Base-by-base conservation (phyloP, 805 yeast genomes). In the Candida coleopterorum region DNA sequence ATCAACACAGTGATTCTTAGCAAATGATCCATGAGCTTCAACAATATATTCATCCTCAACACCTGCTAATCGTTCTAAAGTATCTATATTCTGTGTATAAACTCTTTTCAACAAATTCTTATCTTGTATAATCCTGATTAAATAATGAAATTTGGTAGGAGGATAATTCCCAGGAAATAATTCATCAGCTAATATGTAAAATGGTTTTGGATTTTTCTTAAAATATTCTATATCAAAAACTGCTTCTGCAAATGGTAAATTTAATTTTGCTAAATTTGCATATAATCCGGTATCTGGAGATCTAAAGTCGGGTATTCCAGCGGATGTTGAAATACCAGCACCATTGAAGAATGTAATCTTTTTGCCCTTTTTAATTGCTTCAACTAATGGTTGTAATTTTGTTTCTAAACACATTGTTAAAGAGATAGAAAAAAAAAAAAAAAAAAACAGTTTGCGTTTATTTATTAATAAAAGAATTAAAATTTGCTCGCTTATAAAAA, bases 21-120 rank as follows among this genome's bases (percentile, higher is more conserved):
- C 94, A 70, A 90, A 90, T 2, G 95, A 85, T 0, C 98, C 98
- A 58, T 90, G 97, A 0, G 97, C 97, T 52, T 88, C 96, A 0
- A 90, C 81, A 2, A 90, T 68, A 41, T 60, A 68, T 10, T 79
- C 77, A 14, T 66, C 77, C 1, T 64, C 52, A 2, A 90, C 74
- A 0, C 96, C 96, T 0, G 96, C 93, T 14, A 82, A 64, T 46
- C 94, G 70, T 54, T 90, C 98, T 43, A 90, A 64, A 1, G 96
- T 88, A 54, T 90, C 97, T 33, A 90, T 89, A 54, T 90, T 90
- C 55, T 90, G 97, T 0, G 97, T 86, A 55, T 85, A 90, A 9
- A 89, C 77, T 38, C 97, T 65, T 30, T 74, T 63, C 46, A 90
- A 61, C 26, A 64, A 57, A 2, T 72, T 71, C 45, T 82, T 76